Base-by-base conservation (phyloP, 2,329 filamentous ascomycete species). In the Coniochaeta prunicola region DNA sequence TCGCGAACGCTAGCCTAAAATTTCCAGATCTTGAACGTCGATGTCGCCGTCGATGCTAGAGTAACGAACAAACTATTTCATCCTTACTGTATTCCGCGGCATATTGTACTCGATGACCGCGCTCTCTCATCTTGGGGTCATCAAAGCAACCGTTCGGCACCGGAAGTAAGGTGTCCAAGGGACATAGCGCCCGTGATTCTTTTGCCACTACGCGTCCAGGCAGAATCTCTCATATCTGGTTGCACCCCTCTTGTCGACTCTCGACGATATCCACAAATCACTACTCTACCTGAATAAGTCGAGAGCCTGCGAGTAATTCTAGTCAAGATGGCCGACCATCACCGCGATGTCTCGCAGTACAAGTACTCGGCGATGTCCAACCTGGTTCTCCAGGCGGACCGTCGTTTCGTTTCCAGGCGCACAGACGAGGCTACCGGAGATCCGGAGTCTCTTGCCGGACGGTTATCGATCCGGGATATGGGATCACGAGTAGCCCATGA, bases 291-390 rank as follows among this genome's bases (percentile, higher is more conserved):
- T 45, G 40, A 45, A 2, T 24, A 5, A 24, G 19, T 56, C 58
- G 53, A 26, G 54, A 38, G 36, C 38, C 56, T 57, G 21, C 34
- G 45, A 26, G n/a, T 31, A 38, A 26, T 21, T 55, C 63, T 67
- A 69, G 70, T 65, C 73, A 81, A 72, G 60, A 92, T 93, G 90
- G 82, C 89, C 74, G 89, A 87, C 74, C 81, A 85, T 74, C 80
- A 87, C 70, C 85, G 84, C 76, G 86, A 94, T 88, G 90, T 96
- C 70, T 92, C 91, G 76, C 92, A 96, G 77, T 97, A 96, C 84
- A 97, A 97, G 77, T 96, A 97, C 85, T 92, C 92, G 86, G 92
- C 91, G 75, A 97, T 99, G 94, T 99, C 94, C 79, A 99, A 99
- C 86, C 89, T 99, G 91, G 94, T 99, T 73, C 91, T 99, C 85